Evolutionary conservation across 2,329 filamentous ascomycete genomes (phyloP), one percentile per base, ranked within the genome.

Genomic region (Beauveria scarabaeidicola): DNA sequence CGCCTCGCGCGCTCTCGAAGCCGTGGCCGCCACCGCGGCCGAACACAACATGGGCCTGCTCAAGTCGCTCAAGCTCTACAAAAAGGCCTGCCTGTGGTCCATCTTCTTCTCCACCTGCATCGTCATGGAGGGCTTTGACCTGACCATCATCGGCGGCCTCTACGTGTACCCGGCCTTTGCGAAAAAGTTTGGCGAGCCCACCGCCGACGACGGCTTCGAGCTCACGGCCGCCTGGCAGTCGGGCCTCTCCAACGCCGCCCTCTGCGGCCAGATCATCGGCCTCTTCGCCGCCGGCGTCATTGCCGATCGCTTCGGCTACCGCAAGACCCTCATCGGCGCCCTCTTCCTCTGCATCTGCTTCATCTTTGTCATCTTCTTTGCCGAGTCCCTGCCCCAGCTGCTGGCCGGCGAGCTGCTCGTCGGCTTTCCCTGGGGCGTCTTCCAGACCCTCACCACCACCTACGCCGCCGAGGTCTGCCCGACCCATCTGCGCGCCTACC

Each of bases 141-240:
- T 68, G 3, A 66, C 67, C 21, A 67, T 79, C 0, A 67, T 79
- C 50, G 68, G 65, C 40, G 74, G 72, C 38, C 73, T 79, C 61
- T 78, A 72, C 46, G 74, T 71, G 17, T 76, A 74, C 63, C 73
- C 65, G 1, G 72, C 65, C 19, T 78, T 73, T 61, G 69, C 70
- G 46, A 68, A 63, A 61, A 73, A 69, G 56, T 81, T 76, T 59
- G 77, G 77, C 9, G 62, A 65, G 0, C 56, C 64, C 7, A 65
- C 69, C 13, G 62, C 68, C 1, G 65, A 77, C 29, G 76, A 73
- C 1, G 68, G 63, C 0, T 80, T 80, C 61, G 69, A 80, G 61
- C 67, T 83, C 52, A 74, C 76, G 1, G 76, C 77, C 1, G 69
- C 74, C 0, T 83, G 81, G 81, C 80, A 82, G 65, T 74, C 78